Evolutionary conservation across 2,329 filamentous ascomycete genomes (phyloP).

Genomic region (Ophidiomyces ophidiicola): DNA sequence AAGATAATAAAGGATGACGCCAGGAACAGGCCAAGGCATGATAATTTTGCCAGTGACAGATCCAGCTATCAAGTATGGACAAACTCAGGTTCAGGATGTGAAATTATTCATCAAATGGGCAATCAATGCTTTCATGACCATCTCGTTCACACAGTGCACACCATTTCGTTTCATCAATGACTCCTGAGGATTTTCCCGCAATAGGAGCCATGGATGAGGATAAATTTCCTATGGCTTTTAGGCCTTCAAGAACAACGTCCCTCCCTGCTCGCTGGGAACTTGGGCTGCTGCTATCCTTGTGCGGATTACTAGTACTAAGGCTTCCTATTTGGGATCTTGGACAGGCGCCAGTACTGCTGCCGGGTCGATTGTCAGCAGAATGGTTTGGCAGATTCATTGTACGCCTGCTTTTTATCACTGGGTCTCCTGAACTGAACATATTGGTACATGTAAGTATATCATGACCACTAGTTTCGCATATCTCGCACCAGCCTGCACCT

Average conservation of each 20-base stretch:
- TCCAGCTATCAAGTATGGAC: neutral
- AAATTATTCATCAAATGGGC: slow-evolving; percentile 74
- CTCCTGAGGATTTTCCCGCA: slow-evolving; percentile 64
- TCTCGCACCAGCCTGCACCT: slow-evolving; percentile 78
- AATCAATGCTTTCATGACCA: slow-evolving; percentile 91
- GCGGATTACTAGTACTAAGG: slow-evolving; percentile 4
- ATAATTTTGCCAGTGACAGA: neutral
- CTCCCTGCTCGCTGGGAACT: slow-evolving; percentile 30
- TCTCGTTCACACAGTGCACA: slow-evolving; percentile 93
- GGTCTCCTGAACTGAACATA: slow-evolving; percentile 51
- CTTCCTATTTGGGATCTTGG: neutral
- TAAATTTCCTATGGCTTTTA: slow-evolving; percentile 32
- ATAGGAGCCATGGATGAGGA: slow-evolving; percentile 46
- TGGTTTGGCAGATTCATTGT: slow-evolving; percentile 16
- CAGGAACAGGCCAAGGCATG: neutral
- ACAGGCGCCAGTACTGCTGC: neutral
- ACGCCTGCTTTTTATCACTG: slow-evolving; percentile 6
- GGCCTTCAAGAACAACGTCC: slow-evolving; percentile 32
- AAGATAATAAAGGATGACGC: neutral
- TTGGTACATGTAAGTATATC: slow-evolving; percentile 90
- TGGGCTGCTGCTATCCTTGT: slow-evolving; percentile 9
- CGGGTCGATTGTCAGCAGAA: neutral
- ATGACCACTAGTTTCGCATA: slow-evolving; percentile 83
- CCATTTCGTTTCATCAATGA: slow-evolving; percentile 81
- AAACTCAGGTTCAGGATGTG: slow-evolving; percentile 3